Evolutionary conservation across 257 asterid species (phyloP), one percentile per base, ranked within the genome.

Genomic region (Knoxia roxburghii): DNA sequence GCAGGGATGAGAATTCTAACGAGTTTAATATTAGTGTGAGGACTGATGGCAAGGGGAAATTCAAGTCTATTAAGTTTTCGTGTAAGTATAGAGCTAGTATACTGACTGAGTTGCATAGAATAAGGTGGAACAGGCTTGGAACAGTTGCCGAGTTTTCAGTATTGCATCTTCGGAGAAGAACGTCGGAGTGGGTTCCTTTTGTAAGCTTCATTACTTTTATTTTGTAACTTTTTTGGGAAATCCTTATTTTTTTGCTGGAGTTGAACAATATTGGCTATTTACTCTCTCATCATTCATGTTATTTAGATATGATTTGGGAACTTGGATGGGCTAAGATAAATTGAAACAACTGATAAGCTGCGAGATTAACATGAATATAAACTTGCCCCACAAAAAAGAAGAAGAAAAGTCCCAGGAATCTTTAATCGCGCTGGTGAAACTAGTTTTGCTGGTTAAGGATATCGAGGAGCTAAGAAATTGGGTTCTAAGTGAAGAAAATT

Each of bases 41-140:
- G 80, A 86, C 97, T 11, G 99, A 94, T 75, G 99, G 99, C 51
- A 86, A 89, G 23, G 99, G 99, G 45, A 94, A 90, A 61, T 94
- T 90, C 68, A 94, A 88, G 81, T 73, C 84, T 30, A 74, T 94
- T 14, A 94, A 88, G 84, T 85, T 94, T 48, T 94, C 99, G 32
- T 86, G 96, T 27, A 84, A 71, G 72, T 90, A 81, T 76, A 82
- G 95, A 80, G 92, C 92, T 5, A 82, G 96, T 79, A 87, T 94
- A 73, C 71, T 94, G 84, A 90, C 95, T 29, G 97, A 94, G 68
- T 80, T 94, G 85, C 97, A 94, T 71, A 77, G 96, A 67, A 77
- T 94, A 60, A 85, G 93, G 68, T 88, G 97, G 96, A 85, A 68
- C 75, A 90, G 80, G 83, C 69, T 85, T 20, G 92, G 82, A 11